Conservation (phyloP, 208 protist genomes). For the Acanthamoeba healyi region DNA sequence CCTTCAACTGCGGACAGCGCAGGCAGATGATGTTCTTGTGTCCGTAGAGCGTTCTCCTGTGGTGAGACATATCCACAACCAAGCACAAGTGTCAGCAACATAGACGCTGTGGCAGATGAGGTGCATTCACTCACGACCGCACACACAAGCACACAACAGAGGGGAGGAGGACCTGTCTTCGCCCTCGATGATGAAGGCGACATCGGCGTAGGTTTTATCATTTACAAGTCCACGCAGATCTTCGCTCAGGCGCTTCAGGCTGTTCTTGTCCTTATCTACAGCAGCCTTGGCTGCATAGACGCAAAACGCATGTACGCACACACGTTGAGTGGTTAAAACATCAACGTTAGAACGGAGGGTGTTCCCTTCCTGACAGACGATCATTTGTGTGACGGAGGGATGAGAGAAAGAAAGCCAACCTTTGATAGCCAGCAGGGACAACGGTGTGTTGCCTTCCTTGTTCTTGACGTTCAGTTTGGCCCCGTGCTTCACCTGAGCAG, state of each 20-base stretch:
- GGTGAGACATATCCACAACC: too few species aligned
- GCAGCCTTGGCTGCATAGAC: neutral
- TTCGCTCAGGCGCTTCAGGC: conserved; percentile 9
- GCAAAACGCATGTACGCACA: too few species aligned
- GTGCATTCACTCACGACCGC: neutral
- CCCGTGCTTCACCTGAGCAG: conserved; percentile 1
- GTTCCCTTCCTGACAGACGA: too few species aligned
- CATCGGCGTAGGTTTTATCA: conserved; percentile 66
- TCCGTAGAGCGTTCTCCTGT: conserved; percentile 43
- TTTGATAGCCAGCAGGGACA: conserved; percentile 33
- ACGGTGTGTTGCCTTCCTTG: conserved; percentile 50
- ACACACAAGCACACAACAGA: neutral
- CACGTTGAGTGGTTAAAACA: neutral
- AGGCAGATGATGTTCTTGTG: conserved; percentile 54
- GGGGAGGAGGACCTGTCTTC: conserved; percentile 3
- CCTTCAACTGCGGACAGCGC: conserved; percentile 1
- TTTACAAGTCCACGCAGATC: conserved; percentile 54
- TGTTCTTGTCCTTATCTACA: conserved; percentile 55
- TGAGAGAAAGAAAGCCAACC: neutral
- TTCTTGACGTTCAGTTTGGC: conserved; percentile 51
- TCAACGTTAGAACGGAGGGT: too few species aligned
- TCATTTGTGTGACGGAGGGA: too few species aligned
- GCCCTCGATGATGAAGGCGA: conserved; percentile 36
- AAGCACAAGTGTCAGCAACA: too few species aligned
- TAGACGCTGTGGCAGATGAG: too few species aligned